Evolutionary conservation across 1,284 basidiomycete genomes (phyloP), one percentile per base, ranked within the genome.

Genomic region (Sporisorium reilianum): DNA sequence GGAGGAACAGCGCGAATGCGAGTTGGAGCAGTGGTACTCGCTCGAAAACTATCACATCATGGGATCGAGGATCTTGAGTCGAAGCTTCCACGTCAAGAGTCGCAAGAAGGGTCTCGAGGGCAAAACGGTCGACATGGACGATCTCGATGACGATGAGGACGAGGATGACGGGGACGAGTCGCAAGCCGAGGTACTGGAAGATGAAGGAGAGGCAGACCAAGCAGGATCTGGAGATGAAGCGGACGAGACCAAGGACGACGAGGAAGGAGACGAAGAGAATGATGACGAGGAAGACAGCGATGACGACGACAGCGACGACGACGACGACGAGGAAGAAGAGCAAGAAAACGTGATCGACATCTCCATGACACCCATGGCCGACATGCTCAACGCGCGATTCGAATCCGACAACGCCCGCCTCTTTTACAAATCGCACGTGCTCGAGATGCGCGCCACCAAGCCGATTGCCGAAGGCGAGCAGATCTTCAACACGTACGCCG

Each of bases 321-420:
- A 58, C 9, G 58, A 62, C 6, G 64, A 64, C 0, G 71, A 73
- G 1, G 71, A 71, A 32, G 74, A 79, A 30, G 70, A 79, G 53
- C 28, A 53, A 23, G 77, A 79, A 28, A 70, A 79, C 22, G 86
- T 90, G 1, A 87, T 89, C 1, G 90, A 93, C 73, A 90, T 94
- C 11, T 91, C 93, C 0, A 97, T 99, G 95, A 92, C 98, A 1
- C 96, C 96, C 0, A 91, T 99, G 88, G 97, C 96, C 1, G 96
- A 98, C 85, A 91, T 98, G 88, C 87, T 86, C 38, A 84, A 84
- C 49, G 82, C 83, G 1, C 70, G 75, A 2, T 81, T 78, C 55
- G 80, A 73, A 18, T 81, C 78, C 22, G 81, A 84, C 61, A 84
- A 84, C 23, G 80, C 93, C 0, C 92, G 91, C 76, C 86, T 96